phyloP scores from a whole-genome alignment of 2,329 filamentous ascomycete species.

The Xylaria sp. region DNA sequence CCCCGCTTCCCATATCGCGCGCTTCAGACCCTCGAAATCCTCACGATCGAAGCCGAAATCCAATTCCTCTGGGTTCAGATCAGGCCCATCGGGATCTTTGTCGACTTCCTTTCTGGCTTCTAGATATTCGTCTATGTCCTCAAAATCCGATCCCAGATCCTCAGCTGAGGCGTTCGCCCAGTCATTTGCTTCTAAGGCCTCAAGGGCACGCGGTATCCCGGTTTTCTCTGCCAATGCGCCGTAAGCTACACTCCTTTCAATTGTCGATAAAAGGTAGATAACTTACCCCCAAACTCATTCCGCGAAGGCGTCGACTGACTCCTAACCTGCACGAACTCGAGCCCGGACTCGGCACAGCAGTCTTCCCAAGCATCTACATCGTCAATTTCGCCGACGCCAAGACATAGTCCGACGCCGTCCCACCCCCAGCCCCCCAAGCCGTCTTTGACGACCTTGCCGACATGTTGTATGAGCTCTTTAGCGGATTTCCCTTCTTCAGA shows the following conservation, averaged over 20 bases:
- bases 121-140: constrained; percentile 48
- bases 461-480: constrained; percentile 59
- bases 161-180: constrained; percentile 59
- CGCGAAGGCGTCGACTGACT: constrained; percentile 52
- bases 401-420: constrained; percentile 71
- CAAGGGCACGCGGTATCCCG: constrained; percentile 66
- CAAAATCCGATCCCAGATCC: constrained; percentile 50
- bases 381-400: constrained; percentile 61
- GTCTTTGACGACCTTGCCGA: constrained; percentile 65
- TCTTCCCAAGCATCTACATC: constrained; percentile 70
- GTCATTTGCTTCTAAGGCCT: constrained; percentile 73
- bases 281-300: constrained; percentile 69
- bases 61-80: constrained; percentile 58
- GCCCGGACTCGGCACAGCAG: constrained; percentile 62
- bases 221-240: constrained; percentile 60
- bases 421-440: constrained; percentile 70
- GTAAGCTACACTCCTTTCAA: neutral
- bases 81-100: constrained; percentile 42
- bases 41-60: constrained; percentile 63
- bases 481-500: constrained; percentile 43
- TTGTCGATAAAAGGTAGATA: constrained; percentile 15
- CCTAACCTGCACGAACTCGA: constrained; percentile 71
- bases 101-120: constrained; percentile 38
- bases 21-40: constrained; percentile 63
- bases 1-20: constrained; percentile 60